Evolutionary conservation across 371 early-diverging fungal species (phyloP).

Genomic region (Rhizopus microsporus): DNA sequence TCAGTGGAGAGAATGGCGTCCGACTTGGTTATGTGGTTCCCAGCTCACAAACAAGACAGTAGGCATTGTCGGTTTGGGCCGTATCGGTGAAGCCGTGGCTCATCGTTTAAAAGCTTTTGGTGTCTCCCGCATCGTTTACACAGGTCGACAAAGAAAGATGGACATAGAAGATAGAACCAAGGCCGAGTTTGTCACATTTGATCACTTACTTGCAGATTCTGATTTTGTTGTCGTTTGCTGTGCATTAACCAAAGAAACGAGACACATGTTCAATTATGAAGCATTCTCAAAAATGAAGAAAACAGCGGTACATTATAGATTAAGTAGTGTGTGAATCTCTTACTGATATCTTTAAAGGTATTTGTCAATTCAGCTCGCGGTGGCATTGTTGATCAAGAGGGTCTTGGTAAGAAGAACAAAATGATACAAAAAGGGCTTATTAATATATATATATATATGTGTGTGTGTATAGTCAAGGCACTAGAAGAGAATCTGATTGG

Average conservation of each 20-base stretch:
- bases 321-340: not conserved
- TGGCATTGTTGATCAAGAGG: slow-evolving; percentile 76
- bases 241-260: slow-evolving; percentile 70
- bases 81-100: slow-evolving; percentile 82
- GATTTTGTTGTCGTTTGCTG: slow-evolving; percentile 81
- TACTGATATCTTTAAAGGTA: slow-evolving; percentile 42
- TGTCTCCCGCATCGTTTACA: slow-evolving; percentile 59
- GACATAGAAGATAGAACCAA: slow-evolving; percentile 28
- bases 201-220: slow-evolving; percentile 58
- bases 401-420: slow-evolving; percentile 40
- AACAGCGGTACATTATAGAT: slow-evolving; percentile 43
- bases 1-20: slow-evolving; percentile 74
- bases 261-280: slow-evolving; percentile 64
- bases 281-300: slow-evolving; percentile 75
- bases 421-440: not conserved
- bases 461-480: slow-evolving; percentile 49
- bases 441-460: not conserved
- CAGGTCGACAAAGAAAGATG: slow-evolving; percentile 44
- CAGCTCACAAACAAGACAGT: slow-evolving; percentile 77
- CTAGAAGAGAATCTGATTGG: slow-evolving; percentile 64
- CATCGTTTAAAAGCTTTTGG: slow-evolving; percentile 74
- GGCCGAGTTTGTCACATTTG: slow-evolving; percentile 55
- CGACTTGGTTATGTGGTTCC: slow-evolving; percentile 74
- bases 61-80: slow-evolving; percentile 85
- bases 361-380: slow-evolving; percentile 87